Base-by-base conservation (phyloP, 192 early-diverging fungal genomes). In the Spizellomyces punctatus region DNA sequence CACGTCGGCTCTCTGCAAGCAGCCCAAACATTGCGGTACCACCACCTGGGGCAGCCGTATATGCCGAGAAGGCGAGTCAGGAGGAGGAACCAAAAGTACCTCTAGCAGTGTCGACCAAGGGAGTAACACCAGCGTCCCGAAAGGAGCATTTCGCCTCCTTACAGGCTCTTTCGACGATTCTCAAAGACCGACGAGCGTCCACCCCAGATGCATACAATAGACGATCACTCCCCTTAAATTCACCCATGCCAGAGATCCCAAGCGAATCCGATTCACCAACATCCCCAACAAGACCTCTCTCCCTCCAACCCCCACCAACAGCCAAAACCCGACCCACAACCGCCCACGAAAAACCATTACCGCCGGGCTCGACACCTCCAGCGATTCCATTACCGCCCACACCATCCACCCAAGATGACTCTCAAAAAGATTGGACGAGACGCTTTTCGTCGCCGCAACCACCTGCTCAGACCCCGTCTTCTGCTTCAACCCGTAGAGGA, bases 101-200 rank as follows among this genome's bases (percentile, higher is more conserved):
- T 36, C 27, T 36, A 36, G 27, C 27, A 3, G 27, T 36, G 27
- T 36, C 27, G 1, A 36, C 3, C 27, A 36, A 36, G 27, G 27
- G 50, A 54, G 14, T 4, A n/a, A 54, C 14, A n/a, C 50, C 50
- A n/a, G 50, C 50, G 17, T 12, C 50, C 50, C 50, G 50, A 2
- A 54, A 54, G 4, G 50, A 54, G 14, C 50, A 54, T 54, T 54
- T 54, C 17, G 50, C 50, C 1, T 54, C 50, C 1, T 54, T 54
- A 19, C 50, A 54, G 50, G 50, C 50, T n/a, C 17, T 54, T n/a
- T 54, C 50, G 50, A 54, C 50, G 1, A 54, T 54, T 19, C 50
- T 54, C 17, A 54, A 54, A 42, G 59, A 61, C n/a, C 67, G 67
- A 10, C 67, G 67, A 14, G 67, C 55, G 19, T 69, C 67, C 42